phyloP scores from a whole-genome alignment of 2,329 filamentous ascomycete genomes.

The Apiospora kogelbergensis region DNA sequence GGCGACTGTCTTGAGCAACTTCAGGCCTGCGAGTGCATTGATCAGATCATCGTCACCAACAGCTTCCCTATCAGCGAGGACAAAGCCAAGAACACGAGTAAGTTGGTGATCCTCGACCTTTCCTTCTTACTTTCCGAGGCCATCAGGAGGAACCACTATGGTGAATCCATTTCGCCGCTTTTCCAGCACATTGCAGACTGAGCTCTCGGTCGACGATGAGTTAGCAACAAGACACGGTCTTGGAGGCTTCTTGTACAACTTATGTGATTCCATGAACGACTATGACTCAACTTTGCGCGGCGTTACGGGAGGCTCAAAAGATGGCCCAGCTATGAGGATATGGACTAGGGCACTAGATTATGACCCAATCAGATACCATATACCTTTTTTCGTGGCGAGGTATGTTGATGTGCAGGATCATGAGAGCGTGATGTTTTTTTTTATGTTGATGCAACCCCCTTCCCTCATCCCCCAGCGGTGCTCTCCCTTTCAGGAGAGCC shows the following conservation, averaged over 20 bases:
- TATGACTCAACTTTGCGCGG: conserved; percentile 12
- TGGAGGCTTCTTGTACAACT: neutral
- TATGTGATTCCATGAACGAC: conserved; percentile 8
- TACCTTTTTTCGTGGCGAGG: conserved; percentile 5
- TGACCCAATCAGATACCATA: conserved; percentile 16
- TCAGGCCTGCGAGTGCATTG: conserved; percentile 89
- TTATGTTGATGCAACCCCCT: conserved; percentile 3
- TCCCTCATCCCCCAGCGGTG: conserved; percentile 60
- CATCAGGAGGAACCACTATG: conserved; percentile 94
- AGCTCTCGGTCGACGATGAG: conserved; percentile 14
- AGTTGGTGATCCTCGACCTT: conserved; percentile 86
- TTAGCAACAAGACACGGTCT: neutral
- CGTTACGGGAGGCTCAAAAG: conserved; percentile 10
- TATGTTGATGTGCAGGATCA: neutral
- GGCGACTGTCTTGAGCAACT: conserved; percentile 87
- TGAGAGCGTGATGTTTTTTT: neutral
- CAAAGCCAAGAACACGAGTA: conserved; percentile 68
- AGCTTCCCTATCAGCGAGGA: conserved; percentile 87
- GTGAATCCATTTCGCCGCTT: conserved; percentile 73
- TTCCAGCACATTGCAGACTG: conserved; percentile 67
- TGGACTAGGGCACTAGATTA: conserved; percentile 10
- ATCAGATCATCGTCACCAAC: conserved; percentile 93
- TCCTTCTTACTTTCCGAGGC: conserved; percentile 87
- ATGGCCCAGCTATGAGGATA: conserved; percentile 2
- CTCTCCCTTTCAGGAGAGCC: conserved; percentile 70